A percentile compares a stretch with the other conserved stretches of the same genome.
Conservation (phyloP, 1,284 basidiomycete genomes). For the Malassezia arunalokei region DNA sequence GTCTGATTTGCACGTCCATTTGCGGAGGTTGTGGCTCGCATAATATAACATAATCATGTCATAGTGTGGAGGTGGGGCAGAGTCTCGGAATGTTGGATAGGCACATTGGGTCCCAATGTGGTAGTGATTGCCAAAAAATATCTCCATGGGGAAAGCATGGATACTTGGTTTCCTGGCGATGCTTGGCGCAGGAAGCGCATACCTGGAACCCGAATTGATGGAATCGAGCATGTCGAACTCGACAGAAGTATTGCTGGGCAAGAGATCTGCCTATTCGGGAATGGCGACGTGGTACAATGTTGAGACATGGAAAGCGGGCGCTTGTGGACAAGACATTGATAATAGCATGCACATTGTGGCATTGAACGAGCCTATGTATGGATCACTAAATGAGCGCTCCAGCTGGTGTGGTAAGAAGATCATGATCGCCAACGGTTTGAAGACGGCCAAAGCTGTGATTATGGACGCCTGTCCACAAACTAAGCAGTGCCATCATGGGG, state of each 20-base stretch:
- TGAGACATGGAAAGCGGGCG: constrained; percentile 30
- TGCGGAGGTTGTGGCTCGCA: too few species aligned
- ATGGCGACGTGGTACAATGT: constrained; percentile 37
- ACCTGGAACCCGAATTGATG: neutral
- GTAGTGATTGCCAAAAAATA: too few species aligned
- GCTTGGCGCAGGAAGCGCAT: neutral
- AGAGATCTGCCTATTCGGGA: constrained; percentile 20
- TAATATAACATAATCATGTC: too few species aligned
- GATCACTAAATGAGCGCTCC: constrained; percentile 20
- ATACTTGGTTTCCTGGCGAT: neutral
- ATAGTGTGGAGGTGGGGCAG: too few species aligned
- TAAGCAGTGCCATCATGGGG: constrained; percentile 30
- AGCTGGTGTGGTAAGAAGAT: constrained; percentile 32
- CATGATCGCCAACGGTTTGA: constrained; percentile 28
- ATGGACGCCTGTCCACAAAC: constrained; percentile 36
- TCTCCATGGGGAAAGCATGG: too few species aligned
- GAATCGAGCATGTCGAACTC: neutral
- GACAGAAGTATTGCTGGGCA: neutral
- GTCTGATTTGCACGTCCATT: too few species aligned
- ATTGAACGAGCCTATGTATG: constrained; percentile 37
- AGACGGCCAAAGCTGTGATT: constrained; percentile 24
- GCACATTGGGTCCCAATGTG: too few species aligned
- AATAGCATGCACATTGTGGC: constrained; percentile 30
- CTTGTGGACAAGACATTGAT: constrained; percentile 26
- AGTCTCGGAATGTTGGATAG: too few species aligned